phyloP scores from a whole-genome alignment of 208 protist genomes.

The Leishmania braziliensis region DNA sequence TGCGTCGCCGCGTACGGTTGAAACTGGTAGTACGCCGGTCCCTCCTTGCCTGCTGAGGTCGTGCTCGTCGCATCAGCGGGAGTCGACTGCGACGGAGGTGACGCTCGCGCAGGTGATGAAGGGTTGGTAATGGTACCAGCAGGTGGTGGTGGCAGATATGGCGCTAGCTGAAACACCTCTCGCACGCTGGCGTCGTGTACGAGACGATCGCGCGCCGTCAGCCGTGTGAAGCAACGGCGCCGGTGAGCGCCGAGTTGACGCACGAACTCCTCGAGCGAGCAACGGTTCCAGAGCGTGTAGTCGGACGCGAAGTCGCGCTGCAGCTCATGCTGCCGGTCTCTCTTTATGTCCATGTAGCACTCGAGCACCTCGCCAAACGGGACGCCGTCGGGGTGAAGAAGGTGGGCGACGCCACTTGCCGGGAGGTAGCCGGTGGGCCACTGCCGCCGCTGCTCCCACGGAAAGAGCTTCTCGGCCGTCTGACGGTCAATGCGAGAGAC shows the following conservation, averaged over 20 bases:
- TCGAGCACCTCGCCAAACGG: slow-evolving; percentile 63
- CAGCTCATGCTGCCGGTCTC: slow-evolving; percentile 40
- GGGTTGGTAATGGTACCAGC: neutral
- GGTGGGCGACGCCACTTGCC: slow-evolving; percentile 73
- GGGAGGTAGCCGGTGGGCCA: slow-evolving; percentile 76
- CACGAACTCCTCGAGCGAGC: slow-evolving; percentile 50
- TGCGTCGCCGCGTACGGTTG: slow-evolving; percentile 66
- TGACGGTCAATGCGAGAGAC: slow-evolving; percentile 47
- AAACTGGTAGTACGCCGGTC: slow-evolving; percentile 44
- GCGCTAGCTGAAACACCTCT: slow-evolving; percentile 40
- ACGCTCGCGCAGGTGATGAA: neutral
- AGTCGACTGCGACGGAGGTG: neutral
- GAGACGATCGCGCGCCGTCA: slow-evolving; percentile 41
- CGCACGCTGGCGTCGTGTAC: slow-evolving; percentile 38
- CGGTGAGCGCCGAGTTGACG: slow-evolving; percentile 29
- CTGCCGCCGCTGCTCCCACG: slow-evolving; percentile 40
- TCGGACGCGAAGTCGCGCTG: slow-evolving; percentile 83
- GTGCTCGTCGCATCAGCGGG: neutral
- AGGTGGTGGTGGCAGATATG: slow-evolving; percentile 34
- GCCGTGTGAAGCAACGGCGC: slow-evolving; percentile 30
- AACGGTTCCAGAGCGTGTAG: slow-evolving; percentile 74
- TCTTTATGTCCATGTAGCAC: slow-evolving; percentile 52
- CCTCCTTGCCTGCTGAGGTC: neutral
- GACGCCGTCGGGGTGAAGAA: slow-evolving; percentile 62
- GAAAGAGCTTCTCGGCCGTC: slow-evolving; percentile 48